Conservation (phyloP, 352 stramenopile species). For the Phytophthora palmivora region DNA sequence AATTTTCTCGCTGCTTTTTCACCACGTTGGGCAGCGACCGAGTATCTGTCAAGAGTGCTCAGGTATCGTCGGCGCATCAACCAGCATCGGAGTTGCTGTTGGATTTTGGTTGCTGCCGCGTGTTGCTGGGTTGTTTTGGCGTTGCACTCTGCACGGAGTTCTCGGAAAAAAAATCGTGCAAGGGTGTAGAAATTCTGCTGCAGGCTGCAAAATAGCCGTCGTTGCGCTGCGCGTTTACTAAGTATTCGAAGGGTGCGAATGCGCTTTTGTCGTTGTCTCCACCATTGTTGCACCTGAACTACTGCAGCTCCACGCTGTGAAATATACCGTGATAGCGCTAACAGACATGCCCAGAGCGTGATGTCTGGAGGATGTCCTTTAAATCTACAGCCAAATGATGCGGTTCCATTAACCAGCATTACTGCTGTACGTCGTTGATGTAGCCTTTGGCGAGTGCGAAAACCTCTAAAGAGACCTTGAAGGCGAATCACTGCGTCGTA, state of each 20-base stretch:
- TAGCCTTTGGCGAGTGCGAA: slow-evolving; percentile 45
- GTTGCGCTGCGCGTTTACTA: slow-evolving; percentile 43
- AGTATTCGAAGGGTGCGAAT: slow-evolving; percentile 36
- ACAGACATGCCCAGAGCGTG: slow-evolving; percentile 62
- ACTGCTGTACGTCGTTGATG: slow-evolving; percentile 45
- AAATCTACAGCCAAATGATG: slow-evolving; percentile 26
- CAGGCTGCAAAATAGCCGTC: slow-evolving; percentile 48
- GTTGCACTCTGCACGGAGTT: slow-evolving; percentile 44
- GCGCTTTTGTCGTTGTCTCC: slow-evolving; percentile 30
- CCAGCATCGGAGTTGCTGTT: slow-evolving; percentile 51
- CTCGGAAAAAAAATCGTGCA: slow-evolving; percentile 54
- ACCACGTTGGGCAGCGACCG: slow-evolving; percentile 26
- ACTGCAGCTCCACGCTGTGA: slow-evolving; percentile 24
- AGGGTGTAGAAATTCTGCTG: slow-evolving; percentile 50
- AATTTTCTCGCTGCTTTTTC: slow-evolving; percentile 41
- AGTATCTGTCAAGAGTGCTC: slow-evolving; percentile 39
- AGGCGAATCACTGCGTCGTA: slow-evolving; percentile 31
- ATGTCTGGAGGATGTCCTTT: slow-evolving; percentile 46
- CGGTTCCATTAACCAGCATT: slow-evolving; percentile 35
- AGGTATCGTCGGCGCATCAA: slow-evolving; percentile 53
- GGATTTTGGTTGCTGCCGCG: slow-evolving; percentile 53
- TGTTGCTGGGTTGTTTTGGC: slow-evolving; percentile 44
- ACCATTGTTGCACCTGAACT: slow-evolving; percentile 52
- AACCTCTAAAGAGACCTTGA: slow-evolving; percentile 59
- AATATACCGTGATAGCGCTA: slow-evolving; percentile 50